Evolutionary conservation across 805 yeast species (phyloP).

Genomic region (Lachancea cidri): DNA sequence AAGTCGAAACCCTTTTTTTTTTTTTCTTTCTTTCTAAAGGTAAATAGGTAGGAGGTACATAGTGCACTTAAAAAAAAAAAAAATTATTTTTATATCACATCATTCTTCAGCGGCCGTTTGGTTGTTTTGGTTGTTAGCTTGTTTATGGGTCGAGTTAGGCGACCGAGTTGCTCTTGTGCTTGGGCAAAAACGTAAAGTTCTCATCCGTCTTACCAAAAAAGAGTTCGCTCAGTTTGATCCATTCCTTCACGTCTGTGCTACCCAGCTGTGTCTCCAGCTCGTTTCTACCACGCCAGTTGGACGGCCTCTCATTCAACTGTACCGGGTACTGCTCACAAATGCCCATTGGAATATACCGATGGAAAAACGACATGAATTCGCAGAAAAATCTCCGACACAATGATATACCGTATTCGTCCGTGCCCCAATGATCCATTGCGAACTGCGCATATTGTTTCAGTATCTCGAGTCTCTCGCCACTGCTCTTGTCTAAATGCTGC

Average conservation of each 20-base stretch:
- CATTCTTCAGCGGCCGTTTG: no score
- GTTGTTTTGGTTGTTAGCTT: no score
- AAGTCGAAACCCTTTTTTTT: no score
- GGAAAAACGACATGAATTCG: slow-evolving; percentile 91
- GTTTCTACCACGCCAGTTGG: slow-evolving; percentile 86
- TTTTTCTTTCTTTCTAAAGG: no score
- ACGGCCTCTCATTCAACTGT: slow-evolving; percentile 88
- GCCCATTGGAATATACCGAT: slow-evolving; percentile 92
- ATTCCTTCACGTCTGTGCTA: slow-evolving; percentile 78
- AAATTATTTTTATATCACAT: no score
- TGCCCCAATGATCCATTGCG: slow-evolving; percentile 96
- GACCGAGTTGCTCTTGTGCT: slow-evolving; percentile 89
- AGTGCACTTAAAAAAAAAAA: no score
- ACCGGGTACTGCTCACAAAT: slow-evolving; percentile 86
- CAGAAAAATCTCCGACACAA: slow-evolving; percentile 86
- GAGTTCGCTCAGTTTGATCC: slow-evolving; percentile 95
- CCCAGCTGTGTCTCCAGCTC: slow-evolving; percentile 89
- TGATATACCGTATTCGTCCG: slow-evolving; percentile 90
- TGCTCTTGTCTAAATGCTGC: slow-evolving; percentile 84
- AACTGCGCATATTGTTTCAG: slow-evolving; percentile 62
- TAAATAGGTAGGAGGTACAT: no score
- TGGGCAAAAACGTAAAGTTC: slow-evolving; percentile 76
- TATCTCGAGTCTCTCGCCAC: slow-evolving; percentile 82
- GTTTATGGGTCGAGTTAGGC: no score
- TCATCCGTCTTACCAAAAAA: slow-evolving; percentile 83